These are phyloP conservation scores for Suillus discolor DNA, from an alignment of 768 basidiomycete species.

Conservation along the genomic window DNA sequence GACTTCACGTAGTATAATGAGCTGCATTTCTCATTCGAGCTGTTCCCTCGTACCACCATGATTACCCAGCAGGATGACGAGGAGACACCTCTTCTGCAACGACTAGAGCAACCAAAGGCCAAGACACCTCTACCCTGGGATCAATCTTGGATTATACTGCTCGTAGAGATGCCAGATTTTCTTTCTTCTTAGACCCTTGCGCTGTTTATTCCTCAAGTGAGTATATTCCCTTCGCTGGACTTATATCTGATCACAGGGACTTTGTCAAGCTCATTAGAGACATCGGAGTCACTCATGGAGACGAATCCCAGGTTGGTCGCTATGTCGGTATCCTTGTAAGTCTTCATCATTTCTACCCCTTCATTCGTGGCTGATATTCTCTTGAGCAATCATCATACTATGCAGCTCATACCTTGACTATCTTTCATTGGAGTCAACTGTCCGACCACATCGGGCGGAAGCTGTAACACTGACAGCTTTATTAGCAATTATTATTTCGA, in stretches of 20 bases:
- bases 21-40: too few species aligned
- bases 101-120: constrained; percentile 17
- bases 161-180: constrained; percentile 75
- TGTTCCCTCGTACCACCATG: neutral
- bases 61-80: constrained; percentile 42
- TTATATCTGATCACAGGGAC: neutral
- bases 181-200: constrained; percentile 73
- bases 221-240: constrained; percentile 12
- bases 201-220: constrained; percentile 67
- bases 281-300: constrained; percentile 41
- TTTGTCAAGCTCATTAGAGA: constrained; percentile 27
- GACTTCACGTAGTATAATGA: too few species aligned
- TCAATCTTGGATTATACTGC: constrained; percentile 67
- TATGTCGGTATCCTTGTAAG: constrained; percentile 51
- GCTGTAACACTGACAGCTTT: constrained; percentile 47
- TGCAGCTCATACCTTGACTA: constrained; percentile 47
- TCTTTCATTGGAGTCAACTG: constrained; percentile 50
- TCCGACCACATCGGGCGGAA: constrained; percentile 52
- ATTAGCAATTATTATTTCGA: constrained; percentile 44
- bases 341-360: constrained; percentile 29
- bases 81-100: constrained; percentile 57
- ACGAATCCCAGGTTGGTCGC: constrained; percentile 47
- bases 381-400: constrained; percentile 50
- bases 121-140: constrained; percentile 65
- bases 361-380: constrained; percentile 18